These are phyloP conservation scores for Termitomyces sp. DNA, from an alignment of 768 basidiomycete species.

Conservation along the genomic window DNA sequence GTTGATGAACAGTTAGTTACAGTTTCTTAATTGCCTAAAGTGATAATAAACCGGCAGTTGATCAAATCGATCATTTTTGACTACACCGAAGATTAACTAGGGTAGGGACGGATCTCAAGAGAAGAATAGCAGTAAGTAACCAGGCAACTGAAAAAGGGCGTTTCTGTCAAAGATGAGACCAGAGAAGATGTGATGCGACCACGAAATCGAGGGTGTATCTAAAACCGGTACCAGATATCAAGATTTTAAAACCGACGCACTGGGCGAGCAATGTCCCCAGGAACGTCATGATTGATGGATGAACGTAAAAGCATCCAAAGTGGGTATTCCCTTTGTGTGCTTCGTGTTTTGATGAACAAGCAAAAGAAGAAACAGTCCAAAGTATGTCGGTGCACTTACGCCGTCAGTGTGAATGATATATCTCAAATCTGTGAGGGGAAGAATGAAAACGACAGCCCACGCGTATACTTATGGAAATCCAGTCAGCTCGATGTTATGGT, in stretches of 20 bases:
- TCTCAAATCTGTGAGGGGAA: neutral
- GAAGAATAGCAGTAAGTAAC: neutral
- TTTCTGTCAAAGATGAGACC: neutral
- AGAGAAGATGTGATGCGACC: neutral
- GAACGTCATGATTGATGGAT: neutral
- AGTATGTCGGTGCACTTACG: neutral
- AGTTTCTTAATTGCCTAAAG: neutral
- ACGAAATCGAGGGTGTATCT: neutral
- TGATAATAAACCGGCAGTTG: neutral
- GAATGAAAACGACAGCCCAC: neutral
- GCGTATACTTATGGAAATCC: no score
- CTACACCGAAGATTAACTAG: neutral
- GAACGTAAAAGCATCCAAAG: neutral
- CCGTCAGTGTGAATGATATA: neutral
- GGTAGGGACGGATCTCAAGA: neutral
- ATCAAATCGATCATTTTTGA: no score
- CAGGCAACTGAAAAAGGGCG: neutral
- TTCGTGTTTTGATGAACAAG: neutral
- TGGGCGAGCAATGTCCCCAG: neutral
- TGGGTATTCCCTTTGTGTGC: neutral
- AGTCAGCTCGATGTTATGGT: neutral
- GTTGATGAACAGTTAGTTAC: neutral
- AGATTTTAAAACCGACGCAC: neutral
- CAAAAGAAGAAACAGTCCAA: neutral
- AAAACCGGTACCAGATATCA: neutral